Percentiles rank a stretch among this genome's conserved stretches.
These are phyloP conservation scores for Colletotrichum navitas DNA, from an alignment of 2,329 filamentous ascomycete genomes.

Conservation along the genomic window DNA sequence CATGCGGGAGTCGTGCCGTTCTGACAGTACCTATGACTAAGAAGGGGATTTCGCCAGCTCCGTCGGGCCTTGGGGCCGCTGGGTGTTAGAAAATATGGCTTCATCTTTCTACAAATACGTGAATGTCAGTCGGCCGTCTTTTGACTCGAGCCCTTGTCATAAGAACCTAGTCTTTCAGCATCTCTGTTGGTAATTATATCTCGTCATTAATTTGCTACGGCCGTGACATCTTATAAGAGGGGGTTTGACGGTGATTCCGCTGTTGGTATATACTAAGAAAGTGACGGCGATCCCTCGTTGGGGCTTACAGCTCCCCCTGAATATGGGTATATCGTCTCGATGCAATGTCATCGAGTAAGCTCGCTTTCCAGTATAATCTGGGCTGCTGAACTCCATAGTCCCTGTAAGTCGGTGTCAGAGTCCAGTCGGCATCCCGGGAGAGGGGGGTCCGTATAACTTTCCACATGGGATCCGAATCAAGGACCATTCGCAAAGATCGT, in stretches of 20 bases:
- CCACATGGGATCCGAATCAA: not conserved
- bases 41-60: constrained; percentile 9
- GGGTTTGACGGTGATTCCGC: not conserved
- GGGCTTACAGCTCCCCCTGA: not conserved
- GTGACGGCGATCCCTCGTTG: no score
- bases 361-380: not conserved
- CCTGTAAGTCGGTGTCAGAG: not conserved
- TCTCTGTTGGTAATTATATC: not conserved
- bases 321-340: not conserved
- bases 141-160: not conserved
- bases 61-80: not conserved
- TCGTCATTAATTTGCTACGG: not conserved
- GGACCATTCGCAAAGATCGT: not conserved
- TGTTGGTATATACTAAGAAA: not conserved
- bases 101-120: not conserved
- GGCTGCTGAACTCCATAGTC: not conserved
- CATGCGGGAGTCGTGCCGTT: not conserved
- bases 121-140: not conserved
- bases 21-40: not conserved
- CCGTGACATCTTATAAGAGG: not conserved
- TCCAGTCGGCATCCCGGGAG: not conserved
- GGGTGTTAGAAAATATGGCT: not conserved
- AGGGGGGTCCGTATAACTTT: not conserved
- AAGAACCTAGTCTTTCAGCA: not conserved
- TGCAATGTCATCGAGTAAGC: not conserved